These are phyloP conservation scores for Viola odorata DNA, from an alignment of 345 rosid species.

Conservation along the genomic window DNA sequence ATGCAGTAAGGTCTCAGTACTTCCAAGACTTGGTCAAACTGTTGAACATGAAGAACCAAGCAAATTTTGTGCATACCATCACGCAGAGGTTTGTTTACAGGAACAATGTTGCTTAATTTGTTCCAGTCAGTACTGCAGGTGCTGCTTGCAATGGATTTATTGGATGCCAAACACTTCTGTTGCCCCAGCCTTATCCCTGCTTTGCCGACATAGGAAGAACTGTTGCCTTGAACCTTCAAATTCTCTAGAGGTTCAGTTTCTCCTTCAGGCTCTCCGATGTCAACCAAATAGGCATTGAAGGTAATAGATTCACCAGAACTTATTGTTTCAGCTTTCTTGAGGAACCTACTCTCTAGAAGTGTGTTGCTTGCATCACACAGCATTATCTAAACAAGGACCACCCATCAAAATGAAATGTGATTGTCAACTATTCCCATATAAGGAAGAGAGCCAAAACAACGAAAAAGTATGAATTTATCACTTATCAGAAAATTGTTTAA, in stretches of 20 bases:
- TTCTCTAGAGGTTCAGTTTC: conserved; percentile 14
- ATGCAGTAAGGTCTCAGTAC: not conserved
- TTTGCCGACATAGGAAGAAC: conserved; percentile 5
- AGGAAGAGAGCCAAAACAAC: conserved; percentile 6
- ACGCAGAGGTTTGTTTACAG: conserved; percentile 41
- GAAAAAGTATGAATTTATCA: conserved; percentile 1
- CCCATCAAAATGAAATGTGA: conserved; percentile 7
- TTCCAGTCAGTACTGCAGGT: conserved; percentile 16
- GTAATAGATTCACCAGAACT: conserved; percentile 36
- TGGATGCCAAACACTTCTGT: conserved; percentile 15
- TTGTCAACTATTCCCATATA: conserved; percentile 3
- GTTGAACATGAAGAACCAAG: not conserved
- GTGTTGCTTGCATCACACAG: conserved; percentile 46
- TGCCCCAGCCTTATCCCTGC: conserved; percentile 7
- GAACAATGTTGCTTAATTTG: conserved; percentile 20
- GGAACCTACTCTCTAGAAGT: conserved; percentile 35
- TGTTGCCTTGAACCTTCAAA: conserved; percentile 14
- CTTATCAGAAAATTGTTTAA: not conserved
- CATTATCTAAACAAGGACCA: conserved; percentile 35
- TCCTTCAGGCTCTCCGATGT: conserved; percentile 40
- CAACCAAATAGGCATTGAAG: conserved; percentile 44
- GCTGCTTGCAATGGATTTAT: conserved; percentile 16
- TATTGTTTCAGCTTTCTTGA: conserved; percentile 46
- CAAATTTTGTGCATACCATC: conserved; percentile 38
- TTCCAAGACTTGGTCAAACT: not conserved